Evolutionary conservation across 805 yeast genomes (phyloP), one percentile per base, ranked within the genome.

Genomic region (Nakazawaea pomicola): DNA sequence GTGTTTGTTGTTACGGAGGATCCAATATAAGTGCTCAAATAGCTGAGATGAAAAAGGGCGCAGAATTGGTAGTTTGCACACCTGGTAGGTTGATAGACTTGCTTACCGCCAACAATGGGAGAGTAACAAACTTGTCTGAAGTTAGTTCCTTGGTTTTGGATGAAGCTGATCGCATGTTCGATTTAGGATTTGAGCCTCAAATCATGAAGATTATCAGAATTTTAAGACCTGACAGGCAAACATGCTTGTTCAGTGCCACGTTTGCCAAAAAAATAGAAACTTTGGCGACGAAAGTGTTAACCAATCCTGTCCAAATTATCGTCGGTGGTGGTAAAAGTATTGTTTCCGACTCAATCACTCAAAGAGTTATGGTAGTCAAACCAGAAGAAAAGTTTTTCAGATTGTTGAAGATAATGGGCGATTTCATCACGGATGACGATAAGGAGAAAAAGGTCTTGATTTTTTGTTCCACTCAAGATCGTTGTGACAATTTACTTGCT

Each of bases 161-260:
- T 57, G 99, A 93, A 56, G 97, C 98, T 1, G 99, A 93, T 60
- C 65, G 99, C 48, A 80, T 93, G 84, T 91, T 91, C 64, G 99
- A 93, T 58, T 67, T 93, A 74, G 99, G 99, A 1, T 93, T 93
- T 62, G 98, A 88, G 52, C 98, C 99, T 0, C 99, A 93, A 56
- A 88, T 93, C 4, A 78, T 75, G 50, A 86, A 87, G 52, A 82
- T 93, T 17, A 68, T 89, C 55, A 68, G 74, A 12, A 83, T 83
- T 28, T 70, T 87, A 2, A 68, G 97, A 36, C 93, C 93, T 0
- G 96, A 90, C 55, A 68, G 83, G 36, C 98, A 91, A 54, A 84
- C 93, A 14, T 91, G 90, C 3, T 62, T 93, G 19, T 93, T 91
- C 56, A 88, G 96, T 9, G 99, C 99, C 0, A 93, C 99, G 0